Evolutionary conservation across 306 rosid species (phyloP).

Genomic region (Argentina anserina): DNA sequence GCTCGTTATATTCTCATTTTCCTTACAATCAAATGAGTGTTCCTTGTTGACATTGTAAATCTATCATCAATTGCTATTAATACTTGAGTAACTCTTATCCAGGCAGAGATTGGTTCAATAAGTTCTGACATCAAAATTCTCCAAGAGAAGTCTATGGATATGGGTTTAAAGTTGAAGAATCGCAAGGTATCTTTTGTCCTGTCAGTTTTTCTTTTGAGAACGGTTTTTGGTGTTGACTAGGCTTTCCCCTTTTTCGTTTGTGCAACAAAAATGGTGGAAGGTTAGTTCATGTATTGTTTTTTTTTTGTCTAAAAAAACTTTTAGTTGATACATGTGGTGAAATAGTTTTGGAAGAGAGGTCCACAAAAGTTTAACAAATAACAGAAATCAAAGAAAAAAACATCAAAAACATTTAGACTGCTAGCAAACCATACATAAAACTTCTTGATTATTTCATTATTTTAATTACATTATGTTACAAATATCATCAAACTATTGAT

Average conservation of each 20-base stretch:
- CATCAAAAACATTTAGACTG: background rate
- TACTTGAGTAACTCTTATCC: constrained; percentile 25
- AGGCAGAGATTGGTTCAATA: constrained; percentile 95
- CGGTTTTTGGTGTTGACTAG: background rate
- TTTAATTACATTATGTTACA: too few species aligned
- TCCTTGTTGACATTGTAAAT: constrained; percentile 8
- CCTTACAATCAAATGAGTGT: background rate
- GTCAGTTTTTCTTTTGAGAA: too few species aligned
- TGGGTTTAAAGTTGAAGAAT: constrained; percentile 94
- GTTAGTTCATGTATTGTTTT: background rate
- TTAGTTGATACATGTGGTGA: background rate
- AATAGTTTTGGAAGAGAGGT: background rate
- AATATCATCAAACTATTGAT: too few species aligned
- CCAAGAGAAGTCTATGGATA: constrained; percentile 98
- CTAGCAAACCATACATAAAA: background rate
- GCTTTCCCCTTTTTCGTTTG: background rate
- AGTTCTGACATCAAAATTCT: constrained; percentile 96
- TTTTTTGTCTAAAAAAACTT: background rate
- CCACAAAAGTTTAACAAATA: background rate
- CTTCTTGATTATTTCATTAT: too few species aligned
- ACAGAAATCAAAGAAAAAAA: background rate
- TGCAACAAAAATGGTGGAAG: background rate
- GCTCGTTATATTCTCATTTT: background rate
- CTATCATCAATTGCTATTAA: constrained; percentile 10
- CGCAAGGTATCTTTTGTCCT: constrained; percentile 77